Base-by-base conservation (phyloP, 192 early-diverging fungal genomes). In the Phycomyces blakesleeanus region DNA sequence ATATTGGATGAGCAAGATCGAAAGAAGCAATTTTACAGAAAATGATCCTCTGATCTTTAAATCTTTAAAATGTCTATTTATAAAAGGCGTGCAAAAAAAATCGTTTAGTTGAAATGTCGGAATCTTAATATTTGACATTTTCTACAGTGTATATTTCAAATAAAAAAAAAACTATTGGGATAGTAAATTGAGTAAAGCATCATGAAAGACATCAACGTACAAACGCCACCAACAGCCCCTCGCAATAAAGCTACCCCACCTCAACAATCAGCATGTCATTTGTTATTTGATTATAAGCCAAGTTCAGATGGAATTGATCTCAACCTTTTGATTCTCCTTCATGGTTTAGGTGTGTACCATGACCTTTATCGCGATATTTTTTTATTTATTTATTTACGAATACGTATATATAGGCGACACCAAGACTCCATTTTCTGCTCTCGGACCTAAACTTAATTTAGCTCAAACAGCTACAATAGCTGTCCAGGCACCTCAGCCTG, bases 291-390 rank as follows among this genome's bases (percentile, higher is more conserved):
- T 20, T 85, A 77, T 38, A 38, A 56, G 3, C 67, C 66, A 5
- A 83, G 83, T 44, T 20, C 21, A 10, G 84, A 85, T 62, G 76
- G 76, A 26, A 55, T 79, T 20, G 84, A 91, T 51, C 55, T 68
- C 55, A 89, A 91, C 69, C 71, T 90, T 14, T 80, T 92, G 20
- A 64, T 92, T 18, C 76, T 91, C 15, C 77, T 91, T 25, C 90
- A 92, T 64, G 90, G 90, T 12, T 74, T 92, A 4, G 90, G 90
- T 61, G 61, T 41, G 56, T 24, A 7, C n/a, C n/a, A n/a, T n/a
- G n/a, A n/a, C n/a, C n/a, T n/a, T n/a, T n/a, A n/a, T n/a, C n/a
- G n/a, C n/a, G n/a, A n/a, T n/a, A n/a, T n/a, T n/a, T n/a, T n/a
- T n/a, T n/a, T n/a, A n/a, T n/a, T n/a, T n/a, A n/a, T n/a, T n/a